Evolutionary conservation across 2,329 filamentous ascomycete species (phyloP).

Genomic region (Aspergillus udagawae): DNA sequence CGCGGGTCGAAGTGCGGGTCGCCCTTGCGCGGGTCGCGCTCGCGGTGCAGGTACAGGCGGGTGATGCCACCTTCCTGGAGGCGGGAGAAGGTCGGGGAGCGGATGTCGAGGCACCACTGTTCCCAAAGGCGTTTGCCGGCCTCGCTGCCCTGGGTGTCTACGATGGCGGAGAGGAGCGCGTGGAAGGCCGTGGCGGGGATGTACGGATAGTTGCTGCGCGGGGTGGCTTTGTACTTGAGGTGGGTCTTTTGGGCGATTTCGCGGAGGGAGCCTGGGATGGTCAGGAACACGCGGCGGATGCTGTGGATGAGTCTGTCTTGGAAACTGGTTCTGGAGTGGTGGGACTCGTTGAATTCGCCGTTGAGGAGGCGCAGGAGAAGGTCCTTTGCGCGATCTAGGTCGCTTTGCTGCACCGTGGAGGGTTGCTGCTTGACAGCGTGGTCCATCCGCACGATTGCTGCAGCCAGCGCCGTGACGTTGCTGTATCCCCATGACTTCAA

Average conservation of each 20-base stretch:
- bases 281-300: conserved; percentile 28
- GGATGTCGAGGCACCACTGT: conserved; percentile 42
- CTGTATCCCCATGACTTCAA: conserved; percentile 35
- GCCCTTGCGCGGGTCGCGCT: conserved; percentile 18
- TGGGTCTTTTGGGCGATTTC: conserved; percentile 20
- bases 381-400: conserved; percentile 24
- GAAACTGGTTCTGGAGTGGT: conserved; percentile 15
- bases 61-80: conserved; percentile 25
- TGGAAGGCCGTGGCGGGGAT: conserved; percentile 47
- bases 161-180: conserved; percentile 51
- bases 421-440: conserved; percentile 15
- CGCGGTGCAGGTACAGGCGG: conserved; percentile 20
- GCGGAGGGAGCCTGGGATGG: conserved; percentile 29
- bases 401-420: conserved; percentile 9
- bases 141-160: conserved; percentile 45
- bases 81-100: conserved; percentile 15
- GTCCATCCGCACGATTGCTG: conserved; percentile 40
- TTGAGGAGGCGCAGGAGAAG: conserved; percentile 32
- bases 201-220: conserved; percentile 19
- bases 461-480: conserved; percentile 33
- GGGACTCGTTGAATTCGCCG: conserved; percentile 31
- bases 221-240: conserved; percentile 8
- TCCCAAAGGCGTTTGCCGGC: conserved; percentile 48
- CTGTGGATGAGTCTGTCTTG: conserved; percentile 28
- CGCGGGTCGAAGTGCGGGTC: conserved; percentile 23